Evolutionary conservation across 2,329 filamentous ascomycete genomes (phyloP).

Genomic region (Amesomyces nigricolor): DNA sequence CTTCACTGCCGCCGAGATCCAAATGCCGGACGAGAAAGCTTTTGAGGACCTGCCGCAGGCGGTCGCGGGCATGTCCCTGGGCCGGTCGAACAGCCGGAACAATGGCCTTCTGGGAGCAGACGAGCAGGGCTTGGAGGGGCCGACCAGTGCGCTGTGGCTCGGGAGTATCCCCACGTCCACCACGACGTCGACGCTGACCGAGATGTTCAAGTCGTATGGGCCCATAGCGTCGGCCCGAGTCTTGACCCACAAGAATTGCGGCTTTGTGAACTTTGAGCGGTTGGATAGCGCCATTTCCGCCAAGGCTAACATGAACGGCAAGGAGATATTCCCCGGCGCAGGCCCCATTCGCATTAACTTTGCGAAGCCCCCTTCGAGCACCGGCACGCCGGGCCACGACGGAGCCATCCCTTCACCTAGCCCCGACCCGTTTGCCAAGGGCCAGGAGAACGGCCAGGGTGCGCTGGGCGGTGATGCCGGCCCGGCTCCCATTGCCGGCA

Average conservation of each 20-base stretch:
- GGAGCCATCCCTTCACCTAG: constrained; percentile 86
- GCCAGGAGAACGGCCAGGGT: constrained; percentile 40
- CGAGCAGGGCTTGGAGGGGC: constrained; percentile 76
- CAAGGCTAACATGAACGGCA: constrained; percentile 83
- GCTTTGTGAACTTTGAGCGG: constrained; percentile 95
- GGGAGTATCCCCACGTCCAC: constrained; percentile 96
- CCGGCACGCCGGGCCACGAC: constrained; percentile 82
- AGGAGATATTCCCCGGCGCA: constrained; percentile 96
- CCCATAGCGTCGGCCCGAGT: constrained; percentile 87
- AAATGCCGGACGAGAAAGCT: constrained; percentile 67
- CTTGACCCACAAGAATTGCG: constrained; percentile 96
- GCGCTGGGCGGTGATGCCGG: constrained; percentile 26
- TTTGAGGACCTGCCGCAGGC: constrained; percentile 77
- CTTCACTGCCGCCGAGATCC: constrained; percentile 69
- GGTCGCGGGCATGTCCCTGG: constrained; percentile 73
- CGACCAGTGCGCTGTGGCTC: constrained; percentile 91
- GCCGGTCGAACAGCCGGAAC: constrained; percentile 58
- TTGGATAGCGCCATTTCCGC: constrained; percentile 87
- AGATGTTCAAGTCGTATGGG: constrained; percentile 93
- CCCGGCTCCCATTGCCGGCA: constrained; percentile 33
- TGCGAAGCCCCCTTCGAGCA: constrained; percentile 88
- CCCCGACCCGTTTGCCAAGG: constrained; percentile 71
- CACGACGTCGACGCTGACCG: constrained; percentile 86
- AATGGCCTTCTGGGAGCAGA: constrained; percentile 65
- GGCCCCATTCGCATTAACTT: constrained; percentile 95